Evolutionary conservation across 225 moss, liverwort and hornwort genomes (phyloP).

Genomic region (Ulota crispa): DNA sequence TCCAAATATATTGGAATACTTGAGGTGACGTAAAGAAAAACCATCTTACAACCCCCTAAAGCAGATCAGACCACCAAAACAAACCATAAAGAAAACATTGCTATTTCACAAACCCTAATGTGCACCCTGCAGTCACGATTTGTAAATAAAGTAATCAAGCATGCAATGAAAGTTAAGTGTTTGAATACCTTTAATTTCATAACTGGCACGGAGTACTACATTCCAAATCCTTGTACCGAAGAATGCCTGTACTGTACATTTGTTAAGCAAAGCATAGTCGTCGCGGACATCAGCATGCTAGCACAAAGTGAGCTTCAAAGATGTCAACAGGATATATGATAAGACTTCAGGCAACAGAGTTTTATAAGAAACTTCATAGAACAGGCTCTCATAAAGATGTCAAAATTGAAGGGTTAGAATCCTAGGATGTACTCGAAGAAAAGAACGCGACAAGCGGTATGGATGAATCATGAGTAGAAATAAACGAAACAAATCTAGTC

Average conservation of each 20-base stretch:
- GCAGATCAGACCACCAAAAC: not conserved
- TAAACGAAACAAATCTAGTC: constrained; percentile 12
- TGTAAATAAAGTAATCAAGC: not conserved
- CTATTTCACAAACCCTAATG: not conserved
- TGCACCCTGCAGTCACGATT: not conserved
- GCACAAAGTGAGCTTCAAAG: constrained; percentile 1
- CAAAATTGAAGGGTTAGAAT: not conserved
- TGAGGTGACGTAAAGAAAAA: not conserved
- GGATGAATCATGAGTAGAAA: constrained; percentile 7
- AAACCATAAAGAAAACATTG: not conserved
- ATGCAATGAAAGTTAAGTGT: not conserved
- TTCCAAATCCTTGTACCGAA: not conserved
- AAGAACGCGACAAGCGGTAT: not conserved
- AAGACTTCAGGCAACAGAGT: not conserved
- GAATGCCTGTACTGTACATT: not conserved
- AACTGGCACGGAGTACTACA: not conserved
- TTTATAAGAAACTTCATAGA: not conserved
- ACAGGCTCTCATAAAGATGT: not conserved
- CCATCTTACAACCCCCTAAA: not conserved
- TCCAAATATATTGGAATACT: not conserved
- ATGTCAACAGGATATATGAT: not conserved
- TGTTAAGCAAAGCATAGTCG: not conserved
- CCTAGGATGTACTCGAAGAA: not conserved
- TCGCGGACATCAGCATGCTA: not conserved
- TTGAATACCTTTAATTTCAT: not conserved